phyloP scores from a whole-genome alignment of 306 rosid genomes.

The Elaeagnus macrophylla region DNA sequence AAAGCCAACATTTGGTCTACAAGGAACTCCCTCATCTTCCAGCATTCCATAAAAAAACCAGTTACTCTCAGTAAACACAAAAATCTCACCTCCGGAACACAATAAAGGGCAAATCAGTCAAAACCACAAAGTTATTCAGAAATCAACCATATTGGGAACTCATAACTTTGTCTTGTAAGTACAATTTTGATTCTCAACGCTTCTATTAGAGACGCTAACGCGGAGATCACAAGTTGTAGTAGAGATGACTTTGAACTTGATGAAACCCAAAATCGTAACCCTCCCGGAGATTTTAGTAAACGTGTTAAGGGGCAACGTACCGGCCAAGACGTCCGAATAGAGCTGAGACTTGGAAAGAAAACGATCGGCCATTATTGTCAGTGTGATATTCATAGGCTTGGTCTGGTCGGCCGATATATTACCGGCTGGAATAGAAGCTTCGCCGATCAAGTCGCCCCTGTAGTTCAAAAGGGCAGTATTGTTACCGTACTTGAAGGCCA shows the following conservation, averaged over 20 bases:
- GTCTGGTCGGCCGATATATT: slow-evolving; percentile 25
- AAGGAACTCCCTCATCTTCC: too few species aligned
- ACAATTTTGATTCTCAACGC: slow-evolving; percentile 27
- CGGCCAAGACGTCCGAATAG: slow-evolving; percentile 26
- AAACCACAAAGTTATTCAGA: too few species aligned
- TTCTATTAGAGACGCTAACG: slow-evolving; percentile 12
- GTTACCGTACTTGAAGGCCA: slow-evolving; percentile 34
- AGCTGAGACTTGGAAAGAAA: slow-evolving; percentile 21
- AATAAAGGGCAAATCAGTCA: too few species aligned
- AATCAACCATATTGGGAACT: not conserved
- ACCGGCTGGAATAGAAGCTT: slow-evolving; percentile 33
- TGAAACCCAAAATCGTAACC: slow-evolving; percentile 32
- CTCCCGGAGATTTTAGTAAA: slow-evolving; percentile 26
- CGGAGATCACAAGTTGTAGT: slow-evolving; percentile 45
- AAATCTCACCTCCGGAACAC: too few species aligned
- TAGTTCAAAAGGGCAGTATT: slow-evolving; percentile 38
- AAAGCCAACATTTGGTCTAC: too few species aligned
- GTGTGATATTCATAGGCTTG: slow-evolving; percentile 27
- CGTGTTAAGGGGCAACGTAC: slow-evolving; percentile 35
- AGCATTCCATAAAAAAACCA: too few species aligned
- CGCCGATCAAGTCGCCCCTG: slow-evolving; percentile 50
- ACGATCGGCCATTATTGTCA: slow-evolving; percentile 51
- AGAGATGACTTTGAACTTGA: slow-evolving; percentile 28
- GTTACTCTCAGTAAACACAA: too few species aligned
- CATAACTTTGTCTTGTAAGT: slow-evolving; percentile 29